Base-by-base conservation (phyloP, 768 basidiomycete genomes). In the Tulasnella sp. region DNA sequence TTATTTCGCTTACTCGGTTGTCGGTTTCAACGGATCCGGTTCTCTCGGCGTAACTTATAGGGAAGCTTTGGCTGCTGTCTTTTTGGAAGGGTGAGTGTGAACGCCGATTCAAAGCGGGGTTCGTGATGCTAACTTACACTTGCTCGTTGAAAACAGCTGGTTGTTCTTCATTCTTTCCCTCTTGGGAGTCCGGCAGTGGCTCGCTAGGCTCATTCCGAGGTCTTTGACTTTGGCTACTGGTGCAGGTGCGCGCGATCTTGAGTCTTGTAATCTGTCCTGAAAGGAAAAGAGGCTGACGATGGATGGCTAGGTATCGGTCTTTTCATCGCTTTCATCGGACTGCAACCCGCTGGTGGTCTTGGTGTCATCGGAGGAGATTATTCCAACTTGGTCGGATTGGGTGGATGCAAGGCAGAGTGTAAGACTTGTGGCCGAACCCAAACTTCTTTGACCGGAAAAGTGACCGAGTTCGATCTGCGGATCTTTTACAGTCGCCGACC, bases 1-100 rank as follows among this genome's bases (percentile, higher is more conserved):
- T n/a, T 80, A 94, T 91, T 94, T 96, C 83, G 86, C 94, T 3
- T 96, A 93, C 83, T 93, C 92, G 22, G 89, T 95, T 17, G 94
- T 96, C 34, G 94, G 94, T 15, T 91, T 90, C 84, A 91, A 93
- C 79, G 93, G 94, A 2, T 29, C 64, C 12, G 75, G 75, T 39
- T 86, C 87, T 69, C 86, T 86, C 9, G 86, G 87, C 72, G 89
- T 94, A 80, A 86, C 87, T 11, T 96, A 93, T 81, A 85, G 86
- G 17, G 91, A 96, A 83, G 94, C 93, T 0, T 86, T 94, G 25
- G 89, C 90, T 17, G 94, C 94, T 31, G 91, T 95, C 64, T 96
- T 95, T 83, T 84, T 96, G 78, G 94, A 95, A 85, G 94, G 93
- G 90, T 92, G 79, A 29, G 88, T 81, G 9, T 70, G 70, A 25